A percentile compares a stretch with the other conserved stretches of the same genome.
Evolutionary conservation across 2,329 filamentous ascomycete genomes (phyloP).

Genomic region (Aspergillus alliaceus): DNA sequence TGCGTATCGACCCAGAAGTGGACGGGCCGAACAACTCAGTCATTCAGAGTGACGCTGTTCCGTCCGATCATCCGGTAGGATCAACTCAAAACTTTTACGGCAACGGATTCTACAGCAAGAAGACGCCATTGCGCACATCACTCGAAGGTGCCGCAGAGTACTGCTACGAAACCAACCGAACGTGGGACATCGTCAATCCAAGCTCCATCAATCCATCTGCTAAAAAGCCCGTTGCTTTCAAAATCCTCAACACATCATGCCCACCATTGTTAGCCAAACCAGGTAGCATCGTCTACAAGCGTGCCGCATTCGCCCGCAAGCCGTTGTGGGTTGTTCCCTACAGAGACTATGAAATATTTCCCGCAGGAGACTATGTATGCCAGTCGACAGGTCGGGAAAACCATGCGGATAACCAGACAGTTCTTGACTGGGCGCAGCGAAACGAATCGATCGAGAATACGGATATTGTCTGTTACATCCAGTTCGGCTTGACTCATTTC

Average conservation of each 20-base stretch:
- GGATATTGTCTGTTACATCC: slow-evolving; percentile 58
- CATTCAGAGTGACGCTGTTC: slow-evolving; percentile 30
- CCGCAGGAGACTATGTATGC: slow-evolving; percentile 61
- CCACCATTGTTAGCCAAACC: slow-evolving; percentile 48
- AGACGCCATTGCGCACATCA: slow-evolving; percentile 42
- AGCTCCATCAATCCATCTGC: slow-evolving; percentile 23
- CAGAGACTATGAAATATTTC: slow-evolving; percentile 59
- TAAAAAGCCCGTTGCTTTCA: slow-evolving; percentile 28
- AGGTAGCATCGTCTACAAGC: slow-evolving; percentile 56
- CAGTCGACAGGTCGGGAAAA: slow-evolving; percentile 51
- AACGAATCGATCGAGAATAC: slow-evolving; percentile 56
- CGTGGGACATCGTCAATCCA: slow-evolving; percentile 30
- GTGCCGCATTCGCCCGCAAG: slow-evolving; percentile 59
- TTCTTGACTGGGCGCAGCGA: slow-evolving; percentile 37
- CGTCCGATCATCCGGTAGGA: slow-evolving; percentile 51
- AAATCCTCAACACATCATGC: slow-evolving; percentile 29
- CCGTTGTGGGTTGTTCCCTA: slow-evolving; percentile 60
- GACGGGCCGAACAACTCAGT: slow-evolving; percentile 81
- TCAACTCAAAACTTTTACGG: slow-evolving; percentile 68
- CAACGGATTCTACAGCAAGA: slow-evolving; percentile 60
- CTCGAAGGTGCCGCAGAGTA: slow-evolving; percentile 51
- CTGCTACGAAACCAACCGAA: slow-evolving; percentile 50
- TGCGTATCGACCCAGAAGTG: slow-evolving; percentile 81
- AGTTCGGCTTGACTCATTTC: slow-evolving; percentile 60
- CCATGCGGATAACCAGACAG: slow-evolving; percentile 47